phyloP scores from a whole-genome alignment of 2,329 filamentous ascomycete species.

The Furcasterigmium sp. region DNA sequence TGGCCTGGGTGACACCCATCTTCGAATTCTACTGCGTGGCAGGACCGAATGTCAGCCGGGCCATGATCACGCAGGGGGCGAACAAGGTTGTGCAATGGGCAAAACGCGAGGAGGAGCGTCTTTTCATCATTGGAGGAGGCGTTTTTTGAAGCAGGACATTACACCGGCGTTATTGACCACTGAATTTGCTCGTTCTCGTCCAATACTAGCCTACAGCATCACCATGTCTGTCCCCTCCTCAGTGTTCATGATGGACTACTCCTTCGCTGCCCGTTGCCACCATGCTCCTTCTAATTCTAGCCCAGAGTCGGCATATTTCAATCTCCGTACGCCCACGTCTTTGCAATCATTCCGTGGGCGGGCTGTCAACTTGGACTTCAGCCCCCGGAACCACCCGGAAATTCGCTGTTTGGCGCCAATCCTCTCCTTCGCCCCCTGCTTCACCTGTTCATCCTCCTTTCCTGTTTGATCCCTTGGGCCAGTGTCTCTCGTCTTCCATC shows the following conservation, averaged over 20 bases:
- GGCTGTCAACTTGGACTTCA: no score
- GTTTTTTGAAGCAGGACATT: constrained; percentile 53
- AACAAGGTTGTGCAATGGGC: constrained; percentile 92
- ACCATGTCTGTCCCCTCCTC: no score
- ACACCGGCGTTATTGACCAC: neutral
- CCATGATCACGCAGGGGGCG: constrained; percentile 73
- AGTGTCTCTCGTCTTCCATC: neutral
- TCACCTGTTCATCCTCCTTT: neutral
- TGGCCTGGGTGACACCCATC: constrained; percentile 85
- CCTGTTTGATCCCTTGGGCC: neutral
- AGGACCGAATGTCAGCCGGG: constrained; percentile 60
- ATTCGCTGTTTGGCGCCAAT: neutral
- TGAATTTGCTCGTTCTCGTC: no score
- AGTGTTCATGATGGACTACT: no score
- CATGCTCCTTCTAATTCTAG: no score
- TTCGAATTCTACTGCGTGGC: constrained; percentile 98
- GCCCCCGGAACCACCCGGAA: no score
- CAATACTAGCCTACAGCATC: no score
- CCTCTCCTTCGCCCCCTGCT: neutral
- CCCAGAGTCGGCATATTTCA: no score
- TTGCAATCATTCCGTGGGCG: no score
- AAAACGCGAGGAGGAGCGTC: constrained; percentile 80
- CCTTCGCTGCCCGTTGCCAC: no score
- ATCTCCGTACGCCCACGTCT: no score
- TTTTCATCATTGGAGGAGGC: constrained; percentile 97